Evolutionary conservation across 176 grass and related monocot species (phyloP).

Genomic region (Aechmea fasciata): DNA sequence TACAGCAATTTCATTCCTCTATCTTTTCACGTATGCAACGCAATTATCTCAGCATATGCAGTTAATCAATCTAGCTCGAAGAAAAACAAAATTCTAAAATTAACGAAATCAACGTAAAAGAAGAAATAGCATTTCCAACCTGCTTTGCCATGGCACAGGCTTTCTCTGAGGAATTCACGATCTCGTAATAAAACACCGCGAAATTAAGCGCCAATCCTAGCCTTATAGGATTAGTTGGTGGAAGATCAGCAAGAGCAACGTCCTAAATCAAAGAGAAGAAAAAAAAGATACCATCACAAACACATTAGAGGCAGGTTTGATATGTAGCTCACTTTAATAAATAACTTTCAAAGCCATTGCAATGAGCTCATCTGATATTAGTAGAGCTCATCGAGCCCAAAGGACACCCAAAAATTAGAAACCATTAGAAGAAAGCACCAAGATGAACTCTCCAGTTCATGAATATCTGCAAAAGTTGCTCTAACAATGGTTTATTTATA

Average conservation of each 20-base stretch:
- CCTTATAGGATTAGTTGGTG: slow-evolving; percentile 60
- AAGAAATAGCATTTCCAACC: not conserved
- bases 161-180: slow-evolving; percentile 9
- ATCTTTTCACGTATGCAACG: too few relatives aligned
- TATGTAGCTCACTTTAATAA: not conserved
- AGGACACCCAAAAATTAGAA: too few relatives aligned
- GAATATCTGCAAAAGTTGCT: too few relatives aligned
- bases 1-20: too few relatives aligned
- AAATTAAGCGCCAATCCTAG: slow-evolving; percentile 77
- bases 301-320: not conserved
- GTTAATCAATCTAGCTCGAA: too few relatives aligned
- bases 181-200: slow-evolving; percentile 86
- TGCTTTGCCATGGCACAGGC: not conserved
- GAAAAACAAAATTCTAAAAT: not conserved
- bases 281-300: slow-evolving; percentile 2
- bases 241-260: slow-evolving; percentile 66
- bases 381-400: too few relatives aligned
- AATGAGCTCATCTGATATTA: too few relatives aligned
- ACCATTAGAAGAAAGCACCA: too few relatives aligned
- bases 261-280: slow-evolving; percentile 33
- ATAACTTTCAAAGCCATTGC: not conserved
- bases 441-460: too few relatives aligned
- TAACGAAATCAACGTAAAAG: not conserved
- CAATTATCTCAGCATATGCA: too few relatives aligned
- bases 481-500: too few relatives aligned